A percentile compares a stretch with the other conserved stretches of the same genome.
phyloP scores from a whole-genome alignment of 2,329 filamentous ascomycete genomes.

The Botrytis medusae region DNA sequence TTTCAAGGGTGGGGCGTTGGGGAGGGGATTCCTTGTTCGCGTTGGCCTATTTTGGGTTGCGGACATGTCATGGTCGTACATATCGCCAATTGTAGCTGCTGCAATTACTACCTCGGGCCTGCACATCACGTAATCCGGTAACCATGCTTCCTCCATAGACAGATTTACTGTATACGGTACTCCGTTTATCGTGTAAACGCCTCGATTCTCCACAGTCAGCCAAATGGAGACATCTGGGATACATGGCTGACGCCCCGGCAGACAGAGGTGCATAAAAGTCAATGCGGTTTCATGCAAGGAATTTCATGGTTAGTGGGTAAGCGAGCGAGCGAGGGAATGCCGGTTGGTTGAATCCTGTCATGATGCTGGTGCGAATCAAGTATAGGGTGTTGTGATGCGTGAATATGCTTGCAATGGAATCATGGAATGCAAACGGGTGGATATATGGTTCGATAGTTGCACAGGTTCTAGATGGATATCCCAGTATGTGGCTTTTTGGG shows the following conservation, averaged over 20 bases:
- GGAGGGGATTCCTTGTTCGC: neutral
- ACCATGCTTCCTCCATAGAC: neutral
- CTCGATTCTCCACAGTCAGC: neutral
- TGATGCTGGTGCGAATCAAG: neutral
- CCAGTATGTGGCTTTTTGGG: neutral
- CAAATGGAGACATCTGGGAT: neutral
- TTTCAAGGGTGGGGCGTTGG: neutral
- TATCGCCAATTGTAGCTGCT: neutral
- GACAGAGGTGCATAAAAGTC: neutral
- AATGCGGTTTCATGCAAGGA: conserved; percentile 1
- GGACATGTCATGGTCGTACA: neutral
- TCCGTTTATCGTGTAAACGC: neutral
- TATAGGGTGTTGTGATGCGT: neutral
- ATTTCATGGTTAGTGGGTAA: neutral
- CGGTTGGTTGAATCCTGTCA: neutral
- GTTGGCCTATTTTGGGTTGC: neutral
- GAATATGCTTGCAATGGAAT: neutral
- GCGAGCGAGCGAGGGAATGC: neutral
- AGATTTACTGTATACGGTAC: neutral
- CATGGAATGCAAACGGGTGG: neutral
- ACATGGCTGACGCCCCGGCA: neutral
- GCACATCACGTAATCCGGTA: neutral
- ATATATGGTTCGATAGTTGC: neutral
- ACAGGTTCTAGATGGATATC: neutral
- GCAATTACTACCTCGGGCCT: neutral